Conservation (phyloP, 179 eudicot genomes). For the Pouteria campechiana region DNA sequence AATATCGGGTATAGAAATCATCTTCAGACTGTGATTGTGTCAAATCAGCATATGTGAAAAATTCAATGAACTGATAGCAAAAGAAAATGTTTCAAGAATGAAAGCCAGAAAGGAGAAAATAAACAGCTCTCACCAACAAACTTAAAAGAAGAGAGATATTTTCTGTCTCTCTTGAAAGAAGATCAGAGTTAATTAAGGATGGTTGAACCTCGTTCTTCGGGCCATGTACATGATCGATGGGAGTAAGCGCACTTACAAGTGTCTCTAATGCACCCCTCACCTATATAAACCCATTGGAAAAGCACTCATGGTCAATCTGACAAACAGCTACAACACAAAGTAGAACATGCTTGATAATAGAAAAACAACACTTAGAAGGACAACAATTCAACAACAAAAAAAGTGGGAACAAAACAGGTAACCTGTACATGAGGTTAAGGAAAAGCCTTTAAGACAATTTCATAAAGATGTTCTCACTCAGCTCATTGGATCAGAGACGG, state of each 20-base stretch:
- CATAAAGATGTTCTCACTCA: too few species aligned
- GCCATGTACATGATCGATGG: constrained; percentile 54
- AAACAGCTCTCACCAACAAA: constrained; percentile 54
- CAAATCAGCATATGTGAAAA: constrained; percentile 5
- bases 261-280: constrained; percentile 96
- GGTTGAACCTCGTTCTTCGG: constrained; percentile 69
- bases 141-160: constrained; percentile 84
- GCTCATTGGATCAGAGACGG: too few species aligned
- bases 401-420: too few species aligned
- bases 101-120: constrained; percentile 8
- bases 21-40: constrained; percentile 66
- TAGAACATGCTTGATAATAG: too few species aligned
- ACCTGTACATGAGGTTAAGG: too few species aligned
- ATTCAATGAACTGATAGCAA: not conserved
- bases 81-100: not conserved
- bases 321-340: too few species aligned
- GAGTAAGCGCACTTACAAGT: constrained; percentile 82
- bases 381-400: too few species aligned
- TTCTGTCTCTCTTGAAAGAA: constrained; percentile 84
- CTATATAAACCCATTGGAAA: constrained; percentile 27
- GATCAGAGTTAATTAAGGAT: constrained; percentile 76
- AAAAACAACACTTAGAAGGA: too few species aligned
- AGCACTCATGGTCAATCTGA: not conserved
- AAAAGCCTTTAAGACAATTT: too few species aligned
- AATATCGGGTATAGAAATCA: constrained; percentile 90